Evolutionary conservation across 768 basidiomycete species (phyloP), one percentile per base, ranked within the genome.

Genomic region (Auricularia cornea): DNA sequence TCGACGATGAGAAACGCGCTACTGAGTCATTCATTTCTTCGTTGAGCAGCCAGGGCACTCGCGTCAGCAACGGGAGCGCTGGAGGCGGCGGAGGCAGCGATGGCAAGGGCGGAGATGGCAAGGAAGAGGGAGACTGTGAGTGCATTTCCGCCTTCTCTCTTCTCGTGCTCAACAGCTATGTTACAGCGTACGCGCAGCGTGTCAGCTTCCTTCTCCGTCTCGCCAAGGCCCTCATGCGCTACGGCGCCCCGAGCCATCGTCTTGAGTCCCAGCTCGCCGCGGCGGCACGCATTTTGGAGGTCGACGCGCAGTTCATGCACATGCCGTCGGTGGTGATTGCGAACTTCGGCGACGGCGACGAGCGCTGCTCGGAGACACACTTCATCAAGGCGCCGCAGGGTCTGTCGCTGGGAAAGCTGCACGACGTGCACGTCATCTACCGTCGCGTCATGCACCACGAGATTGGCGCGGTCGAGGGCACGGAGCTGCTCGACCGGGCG

Each of bases 211-310:
- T 97, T 59, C 77, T 95, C 68, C 88, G 87, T 71, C 82, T 97
- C 29, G 91, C 92, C 2, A 89, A 92, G 71, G 90, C 91, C 12
- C 81, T 98, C 63, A 84, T 98, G 72, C 81, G 86, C n/a, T 95
- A 91, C 72, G 94, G 94, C 23, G 90, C 94, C n/a, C 94, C 94
- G 1, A 93, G 92, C 26, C 95, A 97, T 73, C 83, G 95, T 23
- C 88, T 95, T 66, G 93, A 96, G 75, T 87, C 91, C 1, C 94
- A 95, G 72, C 83, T 98, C 44, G 80, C 81, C 64, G 84, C 90
- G 3, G 92, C 92, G 2, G 88, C 93, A 5, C 77, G 81, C 12
- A 88, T 92, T 63, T 82, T 97, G 18, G 85, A 89, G 33, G 81
- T 92, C 65, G 82, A 88, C 67, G 89, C 90, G 62, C 86, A 88